Percentiles rank a stretch among this genome's conserved stretches.
Conservation (phyloP, 257 asterid genomes). For the Knoxia roxburghii region DNA sequence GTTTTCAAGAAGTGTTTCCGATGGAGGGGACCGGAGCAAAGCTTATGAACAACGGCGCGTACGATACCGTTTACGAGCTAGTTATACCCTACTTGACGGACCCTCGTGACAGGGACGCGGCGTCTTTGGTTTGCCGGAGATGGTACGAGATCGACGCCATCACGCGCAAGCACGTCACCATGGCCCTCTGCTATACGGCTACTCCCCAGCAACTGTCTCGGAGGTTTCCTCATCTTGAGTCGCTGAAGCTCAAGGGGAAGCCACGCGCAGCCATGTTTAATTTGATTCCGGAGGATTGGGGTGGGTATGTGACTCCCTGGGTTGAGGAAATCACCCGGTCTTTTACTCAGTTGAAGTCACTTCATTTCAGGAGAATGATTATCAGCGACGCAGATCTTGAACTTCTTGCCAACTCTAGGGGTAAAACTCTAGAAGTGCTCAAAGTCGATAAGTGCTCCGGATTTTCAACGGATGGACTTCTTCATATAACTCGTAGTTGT, state of each 20-base stretch:
- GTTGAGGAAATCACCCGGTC: slow-evolving; percentile 44
- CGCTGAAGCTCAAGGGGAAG: slow-evolving; percentile 73
- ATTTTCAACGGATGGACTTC: slow-evolving; percentile 68
- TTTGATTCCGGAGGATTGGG: slow-evolving; percentile 79
- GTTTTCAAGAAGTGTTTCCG: slow-evolving; percentile 6
- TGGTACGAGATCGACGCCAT: slow-evolving; percentile 63
- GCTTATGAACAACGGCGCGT: not conserved
- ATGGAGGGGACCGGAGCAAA: slow-evolving; percentile 1
- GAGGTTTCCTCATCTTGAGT: slow-evolving; percentile 69
- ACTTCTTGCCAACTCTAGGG: slow-evolving; percentile 35
- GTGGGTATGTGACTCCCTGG: slow-evolving; percentile 74
- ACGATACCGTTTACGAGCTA: slow-evolving; percentile 65
- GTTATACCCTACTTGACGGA: slow-evolving; percentile 64
- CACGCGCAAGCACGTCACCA: slow-evolving; percentile 78
- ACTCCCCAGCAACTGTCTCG: slow-evolving; percentile 44
- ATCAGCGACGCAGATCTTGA: slow-evolving; percentile 68
- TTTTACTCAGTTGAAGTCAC: slow-evolving; percentile 39
- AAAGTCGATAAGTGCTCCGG: slow-evolving; percentile 84
- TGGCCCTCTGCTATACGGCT: slow-evolving; percentile 71
- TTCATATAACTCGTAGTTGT: slow-evolving; percentile 47
- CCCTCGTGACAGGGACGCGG: slow-evolving; percentile 61
- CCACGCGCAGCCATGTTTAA: slow-evolving; percentile 92
- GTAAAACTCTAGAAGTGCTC: slow-evolving; percentile 42
- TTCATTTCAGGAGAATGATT: slow-evolving; percentile 83
- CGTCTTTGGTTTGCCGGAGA: slow-evolving; percentile 49